Percentiles rank a stretch among this genome's conserved stretches.
Evolutionary conservation across 345 rosid genomes (phyloP).

Genomic region (Lepidium sativum): DNA sequence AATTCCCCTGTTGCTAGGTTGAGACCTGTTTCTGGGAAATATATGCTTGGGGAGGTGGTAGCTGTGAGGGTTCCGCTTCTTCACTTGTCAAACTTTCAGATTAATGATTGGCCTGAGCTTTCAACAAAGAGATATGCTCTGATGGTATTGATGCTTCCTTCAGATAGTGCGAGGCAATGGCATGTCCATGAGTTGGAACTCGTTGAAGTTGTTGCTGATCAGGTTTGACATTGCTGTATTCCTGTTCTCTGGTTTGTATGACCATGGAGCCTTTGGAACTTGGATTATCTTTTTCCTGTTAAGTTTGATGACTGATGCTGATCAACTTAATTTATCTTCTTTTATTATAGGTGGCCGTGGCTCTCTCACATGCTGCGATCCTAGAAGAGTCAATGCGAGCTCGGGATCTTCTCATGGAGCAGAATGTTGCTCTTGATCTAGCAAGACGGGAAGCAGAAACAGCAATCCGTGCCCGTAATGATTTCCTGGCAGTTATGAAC

Average conservation of each 20-base stretch:
- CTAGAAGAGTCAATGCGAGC: slow-evolving; percentile 98
- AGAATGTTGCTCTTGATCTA: slow-evolving; percentile 84
- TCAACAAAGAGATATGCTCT: slow-evolving; percentile 88
- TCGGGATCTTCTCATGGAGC: slow-evolving; percentile 94
- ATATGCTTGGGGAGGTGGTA: slow-evolving; percentile 85
- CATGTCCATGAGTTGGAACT: slow-evolving; percentile 95
- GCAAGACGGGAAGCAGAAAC: slow-evolving; percentile 97
- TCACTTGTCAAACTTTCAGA: slow-evolving; percentile 91
- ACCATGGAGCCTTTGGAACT: not conserved
- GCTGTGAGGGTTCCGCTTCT: slow-evolving; percentile 96
- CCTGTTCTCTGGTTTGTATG: not conserved
- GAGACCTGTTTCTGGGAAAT: slow-evolving; percentile 74
- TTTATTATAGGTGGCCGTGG: slow-evolving; percentile 82
- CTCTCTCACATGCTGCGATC: slow-evolving; percentile 97
- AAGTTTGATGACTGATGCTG: not conserved
- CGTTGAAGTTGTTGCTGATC: slow-evolving; percentile 99
- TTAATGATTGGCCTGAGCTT: slow-evolving; percentile 98
- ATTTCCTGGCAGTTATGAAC: slow-evolving; percentile 98
- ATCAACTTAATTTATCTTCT: not conserved
- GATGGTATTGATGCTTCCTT: slow-evolving; percentile 97
- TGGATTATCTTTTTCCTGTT: not conserved
- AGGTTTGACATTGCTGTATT: slow-evolving; percentile 37
- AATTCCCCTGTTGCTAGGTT: slow-evolving; percentile 81
- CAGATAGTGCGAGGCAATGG: slow-evolving; percentile 99
- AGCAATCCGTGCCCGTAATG: slow-evolving; percentile 90